phyloP scores from a whole-genome alignment of 1,139 yeast species.

The Geotrichum restrictum region DNA sequence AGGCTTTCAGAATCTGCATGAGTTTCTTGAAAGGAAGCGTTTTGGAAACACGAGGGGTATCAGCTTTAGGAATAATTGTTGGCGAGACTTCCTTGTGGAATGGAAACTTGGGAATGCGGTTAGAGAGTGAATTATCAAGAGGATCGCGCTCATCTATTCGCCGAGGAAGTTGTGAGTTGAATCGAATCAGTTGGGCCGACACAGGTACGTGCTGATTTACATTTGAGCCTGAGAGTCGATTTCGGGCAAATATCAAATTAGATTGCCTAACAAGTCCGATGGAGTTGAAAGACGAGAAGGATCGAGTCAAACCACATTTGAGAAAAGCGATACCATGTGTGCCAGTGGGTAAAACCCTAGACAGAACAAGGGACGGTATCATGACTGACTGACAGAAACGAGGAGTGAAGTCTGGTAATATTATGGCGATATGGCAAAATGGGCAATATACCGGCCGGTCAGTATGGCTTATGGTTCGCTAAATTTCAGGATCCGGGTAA shows the following conservation, averaged over 20 bases:
- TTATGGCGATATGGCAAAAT: no score
- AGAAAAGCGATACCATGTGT: neutral
- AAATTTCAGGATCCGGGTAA: neutral
- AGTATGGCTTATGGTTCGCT: no score
- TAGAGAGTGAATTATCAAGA: conserved; percentile 29
- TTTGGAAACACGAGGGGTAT: conserved; percentile 59
- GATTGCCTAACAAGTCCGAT: no score
- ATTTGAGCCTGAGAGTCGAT: neutral
- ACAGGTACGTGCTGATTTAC: neutral
- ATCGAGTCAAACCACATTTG: neutral
- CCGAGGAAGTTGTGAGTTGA: conserved; percentile 27
- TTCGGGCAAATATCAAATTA: neutral
- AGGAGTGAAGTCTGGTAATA: neutral
- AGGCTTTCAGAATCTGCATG: conserved; percentile 54
- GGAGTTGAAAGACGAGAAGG: neutral
- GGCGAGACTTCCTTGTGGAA: conserved; percentile 64
- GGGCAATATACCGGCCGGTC: no score
- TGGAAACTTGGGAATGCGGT: conserved; percentile 53
- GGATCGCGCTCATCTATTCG: conserved; percentile 26
- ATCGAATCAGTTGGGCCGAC: neutral
- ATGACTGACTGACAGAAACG: neutral
- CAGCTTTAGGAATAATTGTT: conserved; percentile 54
- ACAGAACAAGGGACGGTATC: conserved; percentile 5
- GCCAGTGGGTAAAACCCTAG: conserved; percentile 1
- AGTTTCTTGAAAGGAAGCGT: conserved; percentile 60